Percentiles rank a stretch among this genome's conserved stretches.
phyloP scores from a whole-genome alignment of 345 rosid genomes.

The Melaleuca quinquenervia region DNA sequence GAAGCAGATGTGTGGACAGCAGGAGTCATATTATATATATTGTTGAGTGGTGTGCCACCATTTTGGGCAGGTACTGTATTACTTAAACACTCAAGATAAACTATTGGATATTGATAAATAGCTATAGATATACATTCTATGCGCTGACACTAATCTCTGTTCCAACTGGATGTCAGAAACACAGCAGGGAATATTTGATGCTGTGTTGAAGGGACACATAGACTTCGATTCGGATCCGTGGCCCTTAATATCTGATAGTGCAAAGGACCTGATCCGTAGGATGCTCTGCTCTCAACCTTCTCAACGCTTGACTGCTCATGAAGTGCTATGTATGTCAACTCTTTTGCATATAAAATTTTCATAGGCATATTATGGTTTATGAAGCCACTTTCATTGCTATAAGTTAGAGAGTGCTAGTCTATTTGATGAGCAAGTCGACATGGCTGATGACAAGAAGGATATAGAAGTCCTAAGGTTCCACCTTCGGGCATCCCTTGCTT shows the following conservation, averaged over 20 bases:
- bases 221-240: constrained; percentile 95
- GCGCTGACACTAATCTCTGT: neutral
- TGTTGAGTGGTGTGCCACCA: constrained; percentile 98
- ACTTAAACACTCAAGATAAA: neutral
- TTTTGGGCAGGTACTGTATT: constrained; percentile 84
- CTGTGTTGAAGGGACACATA: constrained; percentile 84
- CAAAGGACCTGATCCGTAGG: constrained; percentile 70
- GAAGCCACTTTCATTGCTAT: neutral
- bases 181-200: constrained; percentile 97
- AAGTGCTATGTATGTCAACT: constrained; percentile 76
- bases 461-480: neutral
- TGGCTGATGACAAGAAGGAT: neutral
- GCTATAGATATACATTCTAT: neutral
- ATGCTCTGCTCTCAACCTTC: constrained; percentile 78
- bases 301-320: constrained; percentile 85
- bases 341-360: neutral
- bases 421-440: neutral
- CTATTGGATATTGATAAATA: neutral
- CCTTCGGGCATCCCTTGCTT: neutral
- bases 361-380: neutral
- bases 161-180: constrained; percentile 44
- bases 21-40: constrained; percentile 86
- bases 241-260: constrained; percentile 90
- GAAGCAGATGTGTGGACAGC: constrained; percentile 99
- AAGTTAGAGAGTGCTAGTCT: neutral